Conservation (phyloP, 139 green algal genomes). For the Tetradesmus obliquus region DNA sequence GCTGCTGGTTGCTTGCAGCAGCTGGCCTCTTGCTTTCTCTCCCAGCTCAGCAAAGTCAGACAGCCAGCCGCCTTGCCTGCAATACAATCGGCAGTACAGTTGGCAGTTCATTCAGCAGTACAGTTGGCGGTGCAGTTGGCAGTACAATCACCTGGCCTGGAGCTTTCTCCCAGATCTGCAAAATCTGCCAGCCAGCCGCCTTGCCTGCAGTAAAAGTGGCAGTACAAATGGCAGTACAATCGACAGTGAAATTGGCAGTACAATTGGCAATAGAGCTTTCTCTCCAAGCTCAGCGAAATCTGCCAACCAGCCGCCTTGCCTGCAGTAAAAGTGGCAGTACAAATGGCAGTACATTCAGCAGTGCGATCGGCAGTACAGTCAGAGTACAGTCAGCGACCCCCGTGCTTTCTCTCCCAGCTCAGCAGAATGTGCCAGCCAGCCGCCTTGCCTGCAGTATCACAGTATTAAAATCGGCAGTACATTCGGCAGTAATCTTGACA, state of each 20-base stretch:
- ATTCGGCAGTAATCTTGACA: neutral
- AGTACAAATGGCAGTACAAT: neutral
- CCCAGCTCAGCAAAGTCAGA: slow-evolving; percentile 34
- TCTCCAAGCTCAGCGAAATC: slow-evolving; percentile 37
- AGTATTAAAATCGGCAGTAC: neutral
- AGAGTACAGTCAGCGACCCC: neutral
- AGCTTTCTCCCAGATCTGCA: slow-evolving; percentile 26
- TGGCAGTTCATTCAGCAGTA: neutral
- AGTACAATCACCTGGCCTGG: too few species aligned
- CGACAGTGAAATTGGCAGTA: neutral
- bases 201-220: neutral
- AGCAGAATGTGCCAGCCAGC: slow-evolving; percentile 51
- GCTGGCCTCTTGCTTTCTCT: neutral
- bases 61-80: slow-evolving; percentile 46
- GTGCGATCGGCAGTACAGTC: too few species aligned
- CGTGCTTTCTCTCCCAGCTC: slow-evolving; percentile 10
- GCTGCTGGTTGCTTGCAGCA: neutral
- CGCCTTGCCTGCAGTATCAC: neutral
- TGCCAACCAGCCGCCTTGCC: slow-evolving; percentile 43
- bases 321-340: neutral
- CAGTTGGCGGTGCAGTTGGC: neutral
- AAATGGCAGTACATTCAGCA: neutral
- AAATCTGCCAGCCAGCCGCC: slow-evolving; percentile 46
- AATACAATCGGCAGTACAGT: neutral
- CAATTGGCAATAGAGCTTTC: neutral